These are phyloP conservation scores for Solanum medicagineum DNA, from an alignment of 257 asterid species.

Conservation along the genomic window DNA sequence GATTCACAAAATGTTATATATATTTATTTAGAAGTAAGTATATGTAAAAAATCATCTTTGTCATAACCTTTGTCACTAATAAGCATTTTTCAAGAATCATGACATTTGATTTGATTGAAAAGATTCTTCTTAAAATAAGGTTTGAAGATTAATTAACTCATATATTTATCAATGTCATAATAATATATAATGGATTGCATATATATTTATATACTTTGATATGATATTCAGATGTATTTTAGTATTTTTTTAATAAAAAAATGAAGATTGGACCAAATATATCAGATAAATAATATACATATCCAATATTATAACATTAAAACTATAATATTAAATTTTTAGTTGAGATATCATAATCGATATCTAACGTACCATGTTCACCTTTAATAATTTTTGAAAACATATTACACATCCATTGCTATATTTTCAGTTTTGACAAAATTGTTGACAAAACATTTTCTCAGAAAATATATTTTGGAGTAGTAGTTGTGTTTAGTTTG, in stretches of 20 bases:
- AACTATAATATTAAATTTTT: neutral
- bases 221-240: neutral
- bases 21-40: too few relatives aligned
- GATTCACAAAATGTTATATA: too few relatives aligned
- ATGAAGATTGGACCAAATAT: neutral
- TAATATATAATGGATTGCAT: neutral
- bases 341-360: neutral
- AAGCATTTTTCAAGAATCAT: too few relatives aligned
- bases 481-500: neutral
- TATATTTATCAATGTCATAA: neutral
- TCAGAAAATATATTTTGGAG: neutral
- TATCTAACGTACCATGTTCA: neutral
- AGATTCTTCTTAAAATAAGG: too few relatives aligned
- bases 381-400: neutral
- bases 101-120: too few relatives aligned
- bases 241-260: neutral
- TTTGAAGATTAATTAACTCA: too few relatives aligned
- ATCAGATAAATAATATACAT: too few relatives aligned
- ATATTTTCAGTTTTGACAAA: too few relatives aligned
- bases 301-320: neutral
- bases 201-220: neutral
- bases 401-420: neutral
- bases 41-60: too few relatives aligned
- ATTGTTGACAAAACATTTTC: too few relatives aligned
- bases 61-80: too few relatives aligned